phyloP scores from a whole-genome alignment of 1,284 basidiomycete genomes.

The Inonotus hispidus region DNA sequence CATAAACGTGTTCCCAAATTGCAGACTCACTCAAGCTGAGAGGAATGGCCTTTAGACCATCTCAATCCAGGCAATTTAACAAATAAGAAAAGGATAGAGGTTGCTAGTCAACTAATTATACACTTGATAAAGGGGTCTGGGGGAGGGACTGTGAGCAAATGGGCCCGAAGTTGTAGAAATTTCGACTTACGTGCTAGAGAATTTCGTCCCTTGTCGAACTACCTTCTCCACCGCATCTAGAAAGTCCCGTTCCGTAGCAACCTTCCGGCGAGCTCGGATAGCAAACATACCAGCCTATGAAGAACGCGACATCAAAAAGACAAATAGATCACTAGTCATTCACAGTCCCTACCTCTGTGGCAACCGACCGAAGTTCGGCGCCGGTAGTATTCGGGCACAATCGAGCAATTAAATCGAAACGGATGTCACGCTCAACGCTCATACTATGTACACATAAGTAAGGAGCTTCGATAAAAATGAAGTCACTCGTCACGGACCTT shows the following conservation, averaged over 20 bases:
- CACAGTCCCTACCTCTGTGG: constrained; percentile 73
- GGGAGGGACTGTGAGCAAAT: constrained; percentile 25
- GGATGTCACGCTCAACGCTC: constrained; percentile 96
- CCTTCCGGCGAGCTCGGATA: constrained; percentile 93
- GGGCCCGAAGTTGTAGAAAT: background rate
- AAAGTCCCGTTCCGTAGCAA: constrained; percentile 97
- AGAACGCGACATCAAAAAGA: background rate
- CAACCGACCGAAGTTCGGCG: constrained; percentile 93
- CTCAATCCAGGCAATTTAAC: background rate
- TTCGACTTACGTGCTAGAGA: constrained; percentile 74
- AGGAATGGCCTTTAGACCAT: background rate
- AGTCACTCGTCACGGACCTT: constrained; percentile 49
- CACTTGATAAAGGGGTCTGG: constrained; percentile 66
- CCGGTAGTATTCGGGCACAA: constrained; percentile 98
- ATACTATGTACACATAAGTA: constrained; percentile 52
- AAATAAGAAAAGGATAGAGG: background rate
- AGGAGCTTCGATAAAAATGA: background rate
- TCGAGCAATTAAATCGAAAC: constrained; percentile 95
- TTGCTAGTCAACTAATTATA: constrained; percentile 48
- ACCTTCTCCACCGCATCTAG: constrained; percentile 98
- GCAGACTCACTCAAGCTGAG: background rate
- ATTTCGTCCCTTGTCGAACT: constrained; percentile 96
- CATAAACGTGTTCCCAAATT: no score
- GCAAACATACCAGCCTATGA: constrained; percentile 96
- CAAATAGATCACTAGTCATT: background rate